Evolutionary conservation across 768 basidiomycete species (phyloP).

Genomic region (Boletus reticulatus): DNA sequence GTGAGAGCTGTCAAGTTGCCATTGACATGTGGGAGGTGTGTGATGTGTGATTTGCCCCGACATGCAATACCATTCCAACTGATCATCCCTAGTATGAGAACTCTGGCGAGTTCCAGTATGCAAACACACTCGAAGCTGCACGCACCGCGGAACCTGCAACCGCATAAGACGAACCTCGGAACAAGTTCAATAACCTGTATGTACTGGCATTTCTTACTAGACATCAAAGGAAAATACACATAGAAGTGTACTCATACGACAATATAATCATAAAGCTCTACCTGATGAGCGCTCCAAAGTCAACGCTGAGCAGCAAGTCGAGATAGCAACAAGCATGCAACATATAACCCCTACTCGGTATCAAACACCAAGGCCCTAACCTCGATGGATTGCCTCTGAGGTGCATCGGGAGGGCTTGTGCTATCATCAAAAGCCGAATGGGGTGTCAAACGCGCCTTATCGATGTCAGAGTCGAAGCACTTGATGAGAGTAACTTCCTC

Average conservation of each 20-base stretch:
- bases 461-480: constrained; percentile 42
- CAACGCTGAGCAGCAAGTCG: background rate
- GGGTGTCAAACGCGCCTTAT: constrained; percentile 40
- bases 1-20: constrained; percentile 94
- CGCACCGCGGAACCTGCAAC: constrained; percentile 5
- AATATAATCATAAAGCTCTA: background rate
- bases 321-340: background rate
- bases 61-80: background rate
- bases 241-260: background rate
- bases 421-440: constrained; percentile 42
- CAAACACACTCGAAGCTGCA: constrained; percentile 43
- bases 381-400: constrained; percentile 44
- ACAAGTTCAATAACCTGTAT: background rate
- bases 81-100: constrained; percentile 62
- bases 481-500: constrained; percentile 45
- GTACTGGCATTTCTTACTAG: background rate
- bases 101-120: constrained; percentile 79
- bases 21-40: constrained; percentile 96
- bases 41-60: constrained; percentile 22
- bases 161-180: constrained; percentile 12
- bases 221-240: background rate
- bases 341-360: constrained; percentile 23
- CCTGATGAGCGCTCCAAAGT: too few relatives aligned
- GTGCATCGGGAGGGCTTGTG: constrained; percentile 34
- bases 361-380: constrained; percentile 44